Base-by-base conservation (phyloP, 2,329 filamentous ascomycete genomes). In the Nemania diffusa region DNA sequence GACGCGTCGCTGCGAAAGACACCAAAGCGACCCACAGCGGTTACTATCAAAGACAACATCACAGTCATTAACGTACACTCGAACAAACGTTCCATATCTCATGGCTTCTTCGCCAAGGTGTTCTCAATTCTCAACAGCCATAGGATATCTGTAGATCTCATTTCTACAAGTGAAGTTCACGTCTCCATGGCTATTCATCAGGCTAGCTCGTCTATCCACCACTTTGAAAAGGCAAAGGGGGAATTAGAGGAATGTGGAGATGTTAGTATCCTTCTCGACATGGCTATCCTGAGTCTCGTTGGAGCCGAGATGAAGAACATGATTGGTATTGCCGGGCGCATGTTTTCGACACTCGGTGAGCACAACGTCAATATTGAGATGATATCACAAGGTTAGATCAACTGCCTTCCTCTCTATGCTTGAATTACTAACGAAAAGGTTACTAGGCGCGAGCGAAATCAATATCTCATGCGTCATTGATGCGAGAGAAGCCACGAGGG, bases 401-500 rank as follows among this genome's bases (percentile, higher is more conserved):
- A 50, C 5, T n/a, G 1, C 20, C 11, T 22, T 46, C n/a, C 48
- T 3, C n/a, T 7, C 34, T n/a, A 8, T 11, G 13, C 2, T 44
- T 26, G 2, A 34, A 32, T 58, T 2, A 34, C 50, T 69, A 57
- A 70, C 57, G 2, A 40, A 26, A 11, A 37, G 29, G 6, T 15
- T 13, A 62, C 32, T 46, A 97, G 94, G 94, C 75, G 96, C 96
- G 27, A 97, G 94, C 78, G 96, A 99, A 84, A 99, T 99, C 81
- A 99, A 98, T 80, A 99, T 99, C 68, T 97, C 94, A 11, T 99
- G 96, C 77, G 96, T 99, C 52, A 97, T 99, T 78, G 93, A 97
- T 75, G 93, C 93, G 72, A 86, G 90, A 72, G 94, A 98, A 77
- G 94, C 96, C 24, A 93, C 94, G 73, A 89, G 96, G 73, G 96